Base-by-base conservation (phyloP, 129 eudicot genomes). In the Chrysanthemum lavandulifolium region DNA sequence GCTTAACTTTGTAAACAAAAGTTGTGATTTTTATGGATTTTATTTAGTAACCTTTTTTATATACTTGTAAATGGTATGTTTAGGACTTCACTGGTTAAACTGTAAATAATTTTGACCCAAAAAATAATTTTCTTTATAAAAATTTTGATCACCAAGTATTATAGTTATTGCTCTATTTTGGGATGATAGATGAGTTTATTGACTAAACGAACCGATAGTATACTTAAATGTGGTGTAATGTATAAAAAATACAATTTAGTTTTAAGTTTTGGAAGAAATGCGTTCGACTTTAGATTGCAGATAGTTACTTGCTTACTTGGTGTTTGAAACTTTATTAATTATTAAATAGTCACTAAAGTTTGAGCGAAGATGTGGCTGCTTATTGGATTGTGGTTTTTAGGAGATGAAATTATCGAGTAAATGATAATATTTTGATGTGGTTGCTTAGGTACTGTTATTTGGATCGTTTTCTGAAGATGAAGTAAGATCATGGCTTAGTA, bases 391-490 rank as follows among this genome's bases (percentile, higher is more conserved):
- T 36, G 43, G 43, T 36, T 36, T 36, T 36, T 36, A 6, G 43
- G 43, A 6, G 43, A 36, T 36, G 43, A 36, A 36, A 4, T 36
- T 36, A 13, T 58, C 63, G 13, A 58, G 64, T 18, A 58, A 58
- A 29, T 58, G 64, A 58, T 58, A 29, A 33, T 13, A 18, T 65
- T 18, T 31, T 76, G 48, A 6, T 36, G 45, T 36, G 45, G 45
- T 36, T 36, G 45, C 45, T 36, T 78, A 94, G 98, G 83, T 88
- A 31, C 50, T 94, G 62, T 18, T 94, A 68, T 94, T 94, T 65
- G 98, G 98, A 66, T 90, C 98, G 10, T 94, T 94, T 78, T 87
- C 97, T 33, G 98, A 90, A 81, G 97, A 87, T 71, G 98, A 94
- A 78, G 85, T 85, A 69, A 84, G 62, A 74, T 82, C 92, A 68